Evolutionary conservation across 2,329 filamentous ascomycete genomes (phyloP).

Genomic region (Orbilia oligospora): DNA sequence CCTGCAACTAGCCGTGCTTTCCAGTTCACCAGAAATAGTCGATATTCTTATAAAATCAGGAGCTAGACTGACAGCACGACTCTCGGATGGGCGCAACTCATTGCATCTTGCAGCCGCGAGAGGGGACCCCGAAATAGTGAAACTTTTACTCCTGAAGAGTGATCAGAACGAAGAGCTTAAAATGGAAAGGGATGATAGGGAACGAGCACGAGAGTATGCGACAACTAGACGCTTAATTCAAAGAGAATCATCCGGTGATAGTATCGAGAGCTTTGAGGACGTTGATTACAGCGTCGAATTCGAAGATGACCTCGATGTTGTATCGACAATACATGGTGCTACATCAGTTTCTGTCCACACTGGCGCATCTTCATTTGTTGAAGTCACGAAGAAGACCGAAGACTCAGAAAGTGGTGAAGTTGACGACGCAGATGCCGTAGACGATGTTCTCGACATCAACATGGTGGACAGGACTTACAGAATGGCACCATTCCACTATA

Average conservation of each 20-base stretch:
- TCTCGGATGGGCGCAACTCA: constrained; percentile 84
- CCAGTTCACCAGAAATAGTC: constrained; percentile 77
- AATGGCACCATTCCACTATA: constrained; percentile 77
- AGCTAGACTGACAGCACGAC: constrained; percentile 78
- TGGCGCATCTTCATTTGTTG: constrained; percentile 44
- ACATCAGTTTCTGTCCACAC: constrained; percentile 34
- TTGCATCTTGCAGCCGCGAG: constrained; percentile 83
- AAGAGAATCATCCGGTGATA: constrained; percentile 59
- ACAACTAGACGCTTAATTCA: constrained; percentile 25
- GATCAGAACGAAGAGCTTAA: constrained; percentile 79
- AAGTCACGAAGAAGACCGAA: constrained; percentile 67
- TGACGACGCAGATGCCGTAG: constrained; percentile 76
- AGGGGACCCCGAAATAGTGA: constrained; percentile 79
- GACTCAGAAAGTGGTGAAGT: constrained; percentile 66
- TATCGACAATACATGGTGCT: constrained; percentile 67
- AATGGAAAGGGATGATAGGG: constrained; percentile 72
- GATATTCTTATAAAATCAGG: constrained; percentile 79
- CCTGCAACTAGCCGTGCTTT: constrained; percentile 81
- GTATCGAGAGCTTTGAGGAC: constrained; percentile 62
- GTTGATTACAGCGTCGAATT: constrained; percentile 66
- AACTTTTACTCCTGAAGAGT: constrained; percentile 80
- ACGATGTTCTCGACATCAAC: constrained; percentile 85
- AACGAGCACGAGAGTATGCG: constrained; percentile 57
- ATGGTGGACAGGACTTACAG: constrained; percentile 80
- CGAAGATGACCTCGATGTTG: constrained; percentile 68